Base-by-base conservation (phyloP, 1,284 basidiomycete species). In the Cutaneotrichosporon curvatum region DNA sequence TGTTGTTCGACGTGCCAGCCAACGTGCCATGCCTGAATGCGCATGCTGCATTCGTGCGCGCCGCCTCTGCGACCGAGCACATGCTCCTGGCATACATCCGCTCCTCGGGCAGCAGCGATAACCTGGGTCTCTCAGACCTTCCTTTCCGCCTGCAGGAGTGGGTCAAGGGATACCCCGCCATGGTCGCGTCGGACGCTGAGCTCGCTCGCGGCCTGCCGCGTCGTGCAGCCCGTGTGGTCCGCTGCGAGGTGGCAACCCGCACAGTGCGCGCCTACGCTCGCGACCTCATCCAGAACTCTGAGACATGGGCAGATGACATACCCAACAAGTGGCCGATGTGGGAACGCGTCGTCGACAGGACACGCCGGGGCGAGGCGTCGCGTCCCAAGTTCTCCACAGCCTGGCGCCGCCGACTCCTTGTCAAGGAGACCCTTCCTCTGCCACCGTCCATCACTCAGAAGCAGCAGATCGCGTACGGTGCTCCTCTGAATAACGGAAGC, bases 11-110 rank as follows among this genome's bases (percentile, higher is more conserved):
- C 37, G 74, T 72, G 16, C 62, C 69, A 19, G 49, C 63, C 68
- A 39, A 77, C 78, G 38, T 47, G 44, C 76, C 83, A 2, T 88
- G 88, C 70, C 82, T 84, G 48, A 78, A 80, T 58, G 80, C 85
- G 2, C 92, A 94, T 65, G 68, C 79, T 15, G 79, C 82, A 60
- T 94, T 89, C 63, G 80, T 91, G 37, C 81, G 83, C 40, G 76
- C 85, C 15, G 82, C 84, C 2, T 81, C 82, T 33, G 89, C 90
- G 1, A 85, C 85, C 47, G 90, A 95, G 64, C 90, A 95, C 57
- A 74, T 95, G 41, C 74, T 94, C 11, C 78, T 94, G 15, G 78
- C 87, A 0, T 90, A 83, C 65, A 83, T 94, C 48, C 81, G 90
- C 16, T 83, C 81, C 74, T 82, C 87, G 55, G 80, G 85, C 51